phyloP scores from a whole-genome alignment of 2,329 filamentous ascomycete species.

The Cytospora piceicola region DNA sequence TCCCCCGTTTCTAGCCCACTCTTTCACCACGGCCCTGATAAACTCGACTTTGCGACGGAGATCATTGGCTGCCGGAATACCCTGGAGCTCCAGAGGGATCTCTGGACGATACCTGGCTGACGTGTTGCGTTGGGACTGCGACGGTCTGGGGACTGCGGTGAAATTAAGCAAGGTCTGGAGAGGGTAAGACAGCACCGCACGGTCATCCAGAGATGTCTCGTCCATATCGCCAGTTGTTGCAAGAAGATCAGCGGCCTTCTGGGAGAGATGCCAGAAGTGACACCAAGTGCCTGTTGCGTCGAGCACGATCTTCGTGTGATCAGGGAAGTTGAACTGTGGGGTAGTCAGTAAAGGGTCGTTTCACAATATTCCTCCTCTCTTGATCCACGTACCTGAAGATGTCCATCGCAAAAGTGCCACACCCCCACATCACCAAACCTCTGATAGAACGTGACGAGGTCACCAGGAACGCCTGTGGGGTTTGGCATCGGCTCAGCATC shows the following conservation, averaged over 20 bases:
- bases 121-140: conserved; percentile 50
- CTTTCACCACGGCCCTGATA: conserved; percentile 67
- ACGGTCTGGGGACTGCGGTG: conserved; percentile 35
- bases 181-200: conserved; percentile 72
- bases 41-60: conserved; percentile 77
- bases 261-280: conserved; percentile 76
- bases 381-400: conserved; percentile 63
- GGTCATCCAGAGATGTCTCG: conserved; percentile 70
- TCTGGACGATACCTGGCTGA: conserved; percentile 59
- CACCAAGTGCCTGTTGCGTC: conserved; percentile 75
- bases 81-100: conserved; percentile 63
- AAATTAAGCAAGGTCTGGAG: conserved; percentile 76
- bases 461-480: conserved; percentile 50
- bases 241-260: conserved; percentile 70
- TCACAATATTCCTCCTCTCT: conserved; percentile 32
- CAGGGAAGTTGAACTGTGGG: conserved; percentile 78
- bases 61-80: conserved; percentile 72
- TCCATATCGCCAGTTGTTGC: conserved; percentile 68
- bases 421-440: conserved; percentile 79
- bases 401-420: conserved; percentile 81
- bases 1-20: conserved; percentile 73
- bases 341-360: not conserved
- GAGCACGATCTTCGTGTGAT: conserved; percentile 83
- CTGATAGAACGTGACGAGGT: conserved; percentile 80
- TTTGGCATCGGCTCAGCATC: conserved; percentile 35